A percentile compares a stretch with the other conserved stretches of the same genome.
These are phyloP conservation scores for Septoria linicola DNA, from an alignment of 2,329 filamentous ascomycete genomes.

Conservation along the genomic window DNA sequence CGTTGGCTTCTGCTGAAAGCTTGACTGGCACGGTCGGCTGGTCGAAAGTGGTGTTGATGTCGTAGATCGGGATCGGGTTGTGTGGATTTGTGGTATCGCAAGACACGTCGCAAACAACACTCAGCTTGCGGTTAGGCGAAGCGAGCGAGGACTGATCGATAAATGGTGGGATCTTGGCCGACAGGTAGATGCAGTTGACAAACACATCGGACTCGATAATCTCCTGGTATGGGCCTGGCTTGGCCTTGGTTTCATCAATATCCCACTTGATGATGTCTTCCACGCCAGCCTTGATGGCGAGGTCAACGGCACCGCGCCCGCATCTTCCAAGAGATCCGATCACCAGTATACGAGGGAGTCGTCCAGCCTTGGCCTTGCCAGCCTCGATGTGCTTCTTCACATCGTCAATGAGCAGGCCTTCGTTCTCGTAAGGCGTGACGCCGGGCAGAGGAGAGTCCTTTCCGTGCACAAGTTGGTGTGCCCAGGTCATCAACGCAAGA, in stretches of 20 bases:
- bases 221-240: conserved; percentile 44
- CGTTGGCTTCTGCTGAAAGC: conserved; percentile 53
- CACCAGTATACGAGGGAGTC: conserved; percentile 71
- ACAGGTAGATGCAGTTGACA: conserved; percentile 88
- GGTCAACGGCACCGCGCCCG: conserved; percentile 78
- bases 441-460: conserved; percentile 64
- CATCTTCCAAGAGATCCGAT: conserved; percentile 79
- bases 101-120: conserved; percentile 68
- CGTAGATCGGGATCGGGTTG: conserved; percentile 78
- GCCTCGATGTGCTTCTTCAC: conserved; percentile 69
- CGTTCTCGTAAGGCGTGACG: conserved; percentile 69
- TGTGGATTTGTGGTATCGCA: conserved; percentile 73
- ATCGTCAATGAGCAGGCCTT: conserved; percentile 68
- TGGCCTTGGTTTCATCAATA: conserved; percentile 72
- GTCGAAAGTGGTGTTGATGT: conserved; percentile 79
- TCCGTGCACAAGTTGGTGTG: conserved; percentile 73
- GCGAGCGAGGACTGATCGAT: conserved; percentile 69
- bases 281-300: conserved; percentile 73
- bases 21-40: conserved; percentile 79
- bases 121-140: conserved; percentile 67
- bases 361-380: conserved; percentile 66
- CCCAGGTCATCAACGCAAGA: conserved; percentile 73
- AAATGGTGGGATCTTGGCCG: conserved; percentile 75
- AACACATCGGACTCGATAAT: conserved; percentile 49
- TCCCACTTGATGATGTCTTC: conserved; percentile 73